Base-by-base conservation (phyloP, 2,329 filamentous ascomycete species). In the Paramyrothecium roridum region DNA sequence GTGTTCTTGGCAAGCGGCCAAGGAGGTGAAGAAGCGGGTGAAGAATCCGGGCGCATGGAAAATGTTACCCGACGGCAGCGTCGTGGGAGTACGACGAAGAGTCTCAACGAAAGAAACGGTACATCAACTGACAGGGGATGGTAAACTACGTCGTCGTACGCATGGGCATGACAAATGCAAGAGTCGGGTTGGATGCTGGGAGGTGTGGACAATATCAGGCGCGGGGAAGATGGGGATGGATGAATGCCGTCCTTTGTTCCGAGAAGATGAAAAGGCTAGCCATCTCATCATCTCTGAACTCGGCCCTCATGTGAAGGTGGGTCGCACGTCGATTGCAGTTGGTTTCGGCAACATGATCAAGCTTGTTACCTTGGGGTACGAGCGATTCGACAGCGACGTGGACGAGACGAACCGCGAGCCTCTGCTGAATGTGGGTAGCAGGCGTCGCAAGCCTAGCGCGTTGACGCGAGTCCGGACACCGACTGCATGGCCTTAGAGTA, bases 261-360 rank as follows among this genome's bases (percentile, higher is more conserved):
- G 70, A 8, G 68, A 75, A 11, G 67, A 71, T 6, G 73, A 75
- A 43, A 65, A 73, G 46, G 72, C 75, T 3, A 76, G 80, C 2
- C 78, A 84, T 55, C 75, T 93, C 4, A 83, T 90, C 49, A 84
- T 91, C 21, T 82, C 82, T 2, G 79, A 79, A 48, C 74, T 88
- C 1, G 90, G 89, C 0, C 89, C 89, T 1, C 82, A 88, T 55
- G 76, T 78, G 2, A 76, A 76, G 52, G 73, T 91, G 1, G 89
- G 89, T 13, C 79, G 81, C 50, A 78, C 80, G 48, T 88, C 86
- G 52, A 78, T 90, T 3, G 89, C 84, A 0, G 80, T 93, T 30
- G 87, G 82, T 0, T 84, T 92, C 56, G 90, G 89, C 13, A 89
- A 91, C 61, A 78, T 84, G 1, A 78, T 92, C 63, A 92, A 91